Evolutionary conservation across 768 basidiomycete genomes (phyloP).

Genomic region (Xerocomellus amylosporus): DNA sequence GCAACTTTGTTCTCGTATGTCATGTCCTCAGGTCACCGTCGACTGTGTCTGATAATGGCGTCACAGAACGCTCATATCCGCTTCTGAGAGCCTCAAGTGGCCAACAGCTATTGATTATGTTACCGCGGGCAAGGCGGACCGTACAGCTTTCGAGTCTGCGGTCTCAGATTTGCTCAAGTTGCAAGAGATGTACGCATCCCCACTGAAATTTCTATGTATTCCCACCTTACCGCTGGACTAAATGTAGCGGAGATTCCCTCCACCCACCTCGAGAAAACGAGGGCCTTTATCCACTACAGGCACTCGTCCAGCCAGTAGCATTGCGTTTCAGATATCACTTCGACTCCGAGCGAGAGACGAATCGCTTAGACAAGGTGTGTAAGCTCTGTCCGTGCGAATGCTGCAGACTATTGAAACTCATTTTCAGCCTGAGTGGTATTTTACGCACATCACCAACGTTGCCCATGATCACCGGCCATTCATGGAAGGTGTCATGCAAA

Average conservation of each 20-base stretch:
- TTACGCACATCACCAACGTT: constrained; percentile 86
- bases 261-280: constrained; percentile 34
- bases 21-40: background rate
- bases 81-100: constrained; percentile 82
- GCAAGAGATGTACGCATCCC: constrained; percentile 66
- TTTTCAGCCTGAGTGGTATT: constrained; percentile 92
- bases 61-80: constrained; percentile 56
- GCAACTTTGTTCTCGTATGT: constrained; percentile 59
- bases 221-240: background rate
- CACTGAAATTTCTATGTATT: background rate
- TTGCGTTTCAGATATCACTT: constrained; percentile 95
- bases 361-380: constrained; percentile 84
- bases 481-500: constrained; percentile 73
- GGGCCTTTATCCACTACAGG: constrained; percentile 80
- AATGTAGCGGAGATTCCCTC: constrained; percentile 52
- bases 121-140: constrained; percentile 45
- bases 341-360: constrained; percentile 81
- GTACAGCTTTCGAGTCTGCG: constrained; percentile 67
- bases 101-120: constrained; percentile 71
- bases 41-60: background rate
- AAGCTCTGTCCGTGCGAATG: background rate
- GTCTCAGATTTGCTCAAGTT: constrained; percentile 76
- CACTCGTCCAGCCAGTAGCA: constrained; percentile 77
- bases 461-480: constrained; percentile 82
- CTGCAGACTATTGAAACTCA: background rate